A percentile compares a stretch with the other conserved stretches of the same genome.
Conservation (phyloP, 106 monocot species). For the Iris macrosiphon region DNA sequence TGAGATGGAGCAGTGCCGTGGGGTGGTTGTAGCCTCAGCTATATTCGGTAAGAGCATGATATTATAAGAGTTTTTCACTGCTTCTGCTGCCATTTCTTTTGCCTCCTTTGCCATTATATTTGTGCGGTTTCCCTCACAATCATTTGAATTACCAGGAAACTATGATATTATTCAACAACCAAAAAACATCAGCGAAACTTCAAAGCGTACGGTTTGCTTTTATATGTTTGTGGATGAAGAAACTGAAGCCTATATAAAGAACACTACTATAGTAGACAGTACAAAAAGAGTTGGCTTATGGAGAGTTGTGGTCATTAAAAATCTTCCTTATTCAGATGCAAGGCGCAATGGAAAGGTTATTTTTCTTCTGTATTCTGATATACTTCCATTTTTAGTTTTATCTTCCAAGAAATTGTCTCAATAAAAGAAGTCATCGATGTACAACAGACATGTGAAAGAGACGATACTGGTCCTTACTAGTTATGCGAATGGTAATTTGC, state of each 20-base stretch:
- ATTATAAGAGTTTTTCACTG: no score
- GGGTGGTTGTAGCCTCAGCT: conserved; percentile 84
- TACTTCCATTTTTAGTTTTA: no score
- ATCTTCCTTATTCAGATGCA: conserved; percentile 85
- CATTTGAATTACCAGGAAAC: conserved; percentile 51
- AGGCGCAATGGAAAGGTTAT: conserved; percentile 98
- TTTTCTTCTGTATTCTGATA: no score
- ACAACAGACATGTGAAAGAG: no score
- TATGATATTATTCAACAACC: conserved; percentile 94
- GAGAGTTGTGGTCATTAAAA: conserved; percentile 79
- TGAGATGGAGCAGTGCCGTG: conserved; percentile 86
- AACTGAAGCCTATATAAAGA: conserved; percentile 68
- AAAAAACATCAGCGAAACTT: conserved; percentile 59
- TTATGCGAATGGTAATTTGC: no score
- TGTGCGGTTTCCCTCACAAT: neutral
- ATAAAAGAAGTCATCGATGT: no score
- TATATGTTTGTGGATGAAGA: conserved; percentile 96
- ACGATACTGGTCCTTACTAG: no score
- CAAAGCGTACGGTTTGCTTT: conserved; percentile 61
- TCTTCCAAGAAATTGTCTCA: no score
- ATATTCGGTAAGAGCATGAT: conserved; percentile 95
- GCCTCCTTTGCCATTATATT: no score
- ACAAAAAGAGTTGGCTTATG: conserved; percentile 64
- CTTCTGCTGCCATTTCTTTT: no score
- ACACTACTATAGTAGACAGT: conserved; percentile 33